Evolutionary conservation across 306 rosid species (phyloP).

Genomic region (Rubus parviflorus): DNA sequence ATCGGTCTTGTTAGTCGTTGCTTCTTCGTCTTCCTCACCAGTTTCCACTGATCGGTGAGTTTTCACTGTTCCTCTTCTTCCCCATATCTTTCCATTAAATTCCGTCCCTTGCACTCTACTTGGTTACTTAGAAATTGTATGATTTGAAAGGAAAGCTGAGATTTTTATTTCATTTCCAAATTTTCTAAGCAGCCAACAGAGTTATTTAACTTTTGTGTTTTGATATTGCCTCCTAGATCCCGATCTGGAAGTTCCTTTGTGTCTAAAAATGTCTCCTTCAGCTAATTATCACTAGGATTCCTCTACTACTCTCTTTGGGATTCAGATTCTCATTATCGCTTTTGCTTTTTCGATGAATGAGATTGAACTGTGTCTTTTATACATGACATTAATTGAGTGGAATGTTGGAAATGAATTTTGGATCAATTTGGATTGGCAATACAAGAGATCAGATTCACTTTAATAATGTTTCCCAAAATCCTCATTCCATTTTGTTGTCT

Average conservation of each 20-base stretch:
- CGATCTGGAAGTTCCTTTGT: conserved; percentile 24
- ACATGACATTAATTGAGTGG: not conserved
- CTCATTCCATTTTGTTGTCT: not conserved
- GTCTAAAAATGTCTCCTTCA: not conserved
- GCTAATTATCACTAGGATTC: conserved; percentile 14
- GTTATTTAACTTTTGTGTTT: not conserved
- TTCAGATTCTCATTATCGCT: conserved; percentile 14
- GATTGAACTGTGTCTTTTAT: not conserved
- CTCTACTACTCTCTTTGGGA: conserved; percentile 5
- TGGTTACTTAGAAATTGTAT: conserved; percentile 9
- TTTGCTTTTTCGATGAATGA: not conserved
- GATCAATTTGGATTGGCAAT: not conserved
- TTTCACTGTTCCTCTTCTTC: conserved; percentile 11
- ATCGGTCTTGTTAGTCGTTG: conserved; percentile 30
- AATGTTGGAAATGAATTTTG: not conserved
- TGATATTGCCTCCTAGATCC: conserved; percentile 10
- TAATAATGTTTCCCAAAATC: not conserved
- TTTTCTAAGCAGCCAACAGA: not conserved
- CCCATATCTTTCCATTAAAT: not conserved
- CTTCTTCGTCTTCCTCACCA: conserved; percentile 24
- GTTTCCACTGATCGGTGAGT: conserved; percentile 29
- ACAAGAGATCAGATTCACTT: not conserved
- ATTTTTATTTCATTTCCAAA: not conserved
- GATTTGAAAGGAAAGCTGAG: not conserved
- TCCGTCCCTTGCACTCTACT: not conserved